A percentile compares a stretch with the other conserved stretches of the same genome.
phyloP scores from a whole-genome alignment of 768 basidiomycete species.

The Mycena galopus region DNA sequence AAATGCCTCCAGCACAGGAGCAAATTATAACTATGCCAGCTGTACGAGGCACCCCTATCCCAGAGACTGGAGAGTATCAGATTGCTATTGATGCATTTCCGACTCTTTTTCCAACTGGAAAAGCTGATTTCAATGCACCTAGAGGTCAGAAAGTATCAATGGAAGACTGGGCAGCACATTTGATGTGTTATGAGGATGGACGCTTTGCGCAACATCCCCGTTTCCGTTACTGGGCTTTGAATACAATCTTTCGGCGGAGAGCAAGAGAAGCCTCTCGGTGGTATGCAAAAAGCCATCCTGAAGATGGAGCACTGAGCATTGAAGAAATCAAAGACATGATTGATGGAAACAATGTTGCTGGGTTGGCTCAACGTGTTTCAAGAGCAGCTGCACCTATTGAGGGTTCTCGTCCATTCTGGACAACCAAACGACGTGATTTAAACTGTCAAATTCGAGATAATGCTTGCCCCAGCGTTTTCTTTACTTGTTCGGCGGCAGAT shows the following conservation, averaged over 20 bases:
- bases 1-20: neutral
- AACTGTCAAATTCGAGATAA: neutral
- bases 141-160: neutral
- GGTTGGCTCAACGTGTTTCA: neutral
- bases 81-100: conserved; percentile 2
- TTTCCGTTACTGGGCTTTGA: neutral
- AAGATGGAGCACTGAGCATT: neutral
- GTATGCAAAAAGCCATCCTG: neutral
- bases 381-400: neutral
- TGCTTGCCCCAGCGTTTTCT: neutral
- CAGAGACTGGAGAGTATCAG: neutral
- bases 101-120: neutral
- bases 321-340: neutral
- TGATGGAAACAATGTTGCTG: neutral
- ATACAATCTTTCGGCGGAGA: neutral
- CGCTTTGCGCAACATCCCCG: neutral
- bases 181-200: neutral
- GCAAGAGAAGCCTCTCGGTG: neutral
- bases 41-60: neutral
- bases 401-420: neutral
- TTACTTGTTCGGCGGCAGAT: neutral
- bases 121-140: neutral
- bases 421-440: neutral
- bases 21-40: neutral
- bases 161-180: neutral